phyloP scores from a whole-genome alignment of 306 rosid species.

The Fragaria vesca region DNA sequence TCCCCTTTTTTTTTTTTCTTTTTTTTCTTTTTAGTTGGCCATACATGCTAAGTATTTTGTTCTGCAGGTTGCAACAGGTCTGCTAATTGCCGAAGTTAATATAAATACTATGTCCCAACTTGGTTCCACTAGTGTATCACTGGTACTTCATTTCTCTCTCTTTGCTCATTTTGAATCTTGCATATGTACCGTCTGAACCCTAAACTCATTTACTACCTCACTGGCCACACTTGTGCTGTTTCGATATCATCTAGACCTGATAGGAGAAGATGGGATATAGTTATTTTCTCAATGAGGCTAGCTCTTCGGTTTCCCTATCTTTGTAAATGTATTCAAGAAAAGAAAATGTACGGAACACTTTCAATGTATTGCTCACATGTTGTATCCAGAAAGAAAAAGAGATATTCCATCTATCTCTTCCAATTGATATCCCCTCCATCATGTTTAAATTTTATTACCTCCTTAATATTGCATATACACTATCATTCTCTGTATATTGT shows the following conservation, averaged over 20 bases:
- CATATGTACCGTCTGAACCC: no score
- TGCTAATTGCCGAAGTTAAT: slow-evolving; percentile 76
- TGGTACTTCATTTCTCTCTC: slow-evolving; percentile 41
- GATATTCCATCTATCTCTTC: not conserved
- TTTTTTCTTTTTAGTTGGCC: slow-evolving; percentile 43
- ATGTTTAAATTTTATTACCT: not conserved
- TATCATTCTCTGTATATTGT: no score
- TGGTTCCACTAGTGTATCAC: slow-evolving; percentile 75
- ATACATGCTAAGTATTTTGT: slow-evolving; percentile 52
- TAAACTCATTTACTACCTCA: no score
- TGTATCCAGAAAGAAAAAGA: not conserved
- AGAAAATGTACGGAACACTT: not conserved
- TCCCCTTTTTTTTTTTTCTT: not conserved
- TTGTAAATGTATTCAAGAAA: no score
- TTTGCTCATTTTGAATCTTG: no score
- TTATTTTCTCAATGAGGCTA: no score
- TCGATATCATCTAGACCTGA: no score
- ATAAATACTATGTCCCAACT: slow-evolving; percentile 78
- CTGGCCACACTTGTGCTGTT: no score
- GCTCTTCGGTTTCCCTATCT: no score
- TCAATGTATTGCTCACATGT: not conserved
- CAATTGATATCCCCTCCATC: not conserved
- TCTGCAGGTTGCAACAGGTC: slow-evolving; percentile 72
- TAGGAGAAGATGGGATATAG: no score
- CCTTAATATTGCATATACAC: not conserved